Evolutionary conservation across 371 early-diverging fungal genomes (phyloP).

Genomic region (Mortierella sp.): DNA sequence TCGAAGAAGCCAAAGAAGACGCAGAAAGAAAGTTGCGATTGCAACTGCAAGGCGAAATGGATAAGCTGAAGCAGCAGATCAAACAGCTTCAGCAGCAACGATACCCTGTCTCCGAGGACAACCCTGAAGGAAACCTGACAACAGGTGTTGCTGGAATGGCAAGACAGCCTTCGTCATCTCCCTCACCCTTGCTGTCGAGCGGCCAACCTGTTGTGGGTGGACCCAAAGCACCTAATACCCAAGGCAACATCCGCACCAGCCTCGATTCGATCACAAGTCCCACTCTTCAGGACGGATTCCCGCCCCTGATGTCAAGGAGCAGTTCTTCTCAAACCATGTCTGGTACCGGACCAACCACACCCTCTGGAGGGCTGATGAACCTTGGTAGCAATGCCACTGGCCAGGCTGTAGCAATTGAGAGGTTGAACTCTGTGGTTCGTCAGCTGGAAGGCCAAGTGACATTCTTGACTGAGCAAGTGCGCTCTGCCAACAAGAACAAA

Average conservation of each 20-base stretch:
- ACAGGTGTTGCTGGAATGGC: not conserved
- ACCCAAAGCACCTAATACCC: not conserved
- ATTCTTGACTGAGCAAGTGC: constrained; percentile 74
- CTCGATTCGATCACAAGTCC: constrained; percentile 30
- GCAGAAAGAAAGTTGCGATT: constrained; percentile 56
- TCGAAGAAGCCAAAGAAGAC: constrained; percentile 53
- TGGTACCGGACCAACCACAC: constrained; percentile 5
- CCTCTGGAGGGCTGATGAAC: constrained; percentile 20
- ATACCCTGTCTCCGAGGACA: not conserved
- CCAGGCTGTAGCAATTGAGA: constrained; percentile 62
- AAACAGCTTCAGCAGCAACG: constrained; percentile 36
- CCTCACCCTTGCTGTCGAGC: constrained; percentile 15
- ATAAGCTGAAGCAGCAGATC: constrained; percentile 36
- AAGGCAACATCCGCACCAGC: not conserved
- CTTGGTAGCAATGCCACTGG: constrained; percentile 28
- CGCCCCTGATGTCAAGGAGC: constrained; percentile 26
- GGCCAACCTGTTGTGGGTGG: constrained; percentile 3
- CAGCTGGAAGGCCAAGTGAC: constrained; percentile 76
- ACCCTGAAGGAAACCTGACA: constrained; percentile 5
- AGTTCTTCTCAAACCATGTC: constrained; percentile 35
- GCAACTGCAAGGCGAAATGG: constrained; percentile 57
- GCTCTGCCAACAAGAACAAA: constrained; percentile 70
- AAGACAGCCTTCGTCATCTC: constrained; percentile 13
- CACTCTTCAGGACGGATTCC: constrained; percentile 26
- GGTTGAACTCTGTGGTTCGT: constrained; percentile 66